These are phyloP conservation scores for Saccharomycopsis hybrid DNA, from an alignment of 1,139 yeast species.

Conservation along the genomic window DNA sequence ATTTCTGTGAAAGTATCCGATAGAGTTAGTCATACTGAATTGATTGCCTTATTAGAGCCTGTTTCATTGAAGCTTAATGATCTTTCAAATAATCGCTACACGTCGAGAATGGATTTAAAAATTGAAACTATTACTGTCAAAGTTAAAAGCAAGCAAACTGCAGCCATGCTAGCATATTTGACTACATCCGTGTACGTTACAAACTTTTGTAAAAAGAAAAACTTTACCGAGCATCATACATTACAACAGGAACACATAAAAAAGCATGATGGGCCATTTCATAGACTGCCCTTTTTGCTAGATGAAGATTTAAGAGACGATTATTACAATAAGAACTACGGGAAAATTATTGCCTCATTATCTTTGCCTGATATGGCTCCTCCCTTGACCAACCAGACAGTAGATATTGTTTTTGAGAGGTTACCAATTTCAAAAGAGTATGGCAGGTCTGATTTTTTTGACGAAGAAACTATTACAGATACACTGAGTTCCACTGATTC, in stretches of 20 bases:
- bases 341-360: slow-evolving; percentile 52
- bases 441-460: slow-evolving; percentile 1
- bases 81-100: slow-evolving; percentile 60
- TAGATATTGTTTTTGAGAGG: slow-evolving; percentile 35
- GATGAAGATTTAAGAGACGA: slow-evolving; percentile 41
- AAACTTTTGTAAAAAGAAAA: slow-evolving; percentile 50
- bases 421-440: slow-evolving; percentile 25
- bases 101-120: slow-evolving; percentile 44
- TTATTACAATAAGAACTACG: slow-evolving; percentile 41
- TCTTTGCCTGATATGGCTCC: slow-evolving; percentile 60
- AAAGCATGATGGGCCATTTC: slow-evolving; percentile 76
- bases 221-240: slow-evolving; percentile 40
- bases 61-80: slow-evolving; percentile 54
- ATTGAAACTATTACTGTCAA: slow-evolving; percentile 41
- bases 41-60: slow-evolving; percentile 31
- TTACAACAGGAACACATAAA: slow-evolving; percentile 62
- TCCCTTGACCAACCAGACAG: slow-evolving; percentile 46
- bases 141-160: slow-evolving; percentile 33
- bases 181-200: slow-evolving; percentile 44
- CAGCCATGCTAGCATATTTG: slow-evolving; percentile 32
- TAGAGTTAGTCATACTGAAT: slow-evolving; percentile 26
- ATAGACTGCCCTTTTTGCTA: slow-evolving; percentile 67
- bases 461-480: slow-evolving; percentile 25
- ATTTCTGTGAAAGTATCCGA: slow-evolving; percentile 31
- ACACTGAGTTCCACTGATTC: background rate